Evolutionary conservation across 176 grass and related monocot genomes (phyloP).

Genomic region (Triticum monococcum): DNA sequence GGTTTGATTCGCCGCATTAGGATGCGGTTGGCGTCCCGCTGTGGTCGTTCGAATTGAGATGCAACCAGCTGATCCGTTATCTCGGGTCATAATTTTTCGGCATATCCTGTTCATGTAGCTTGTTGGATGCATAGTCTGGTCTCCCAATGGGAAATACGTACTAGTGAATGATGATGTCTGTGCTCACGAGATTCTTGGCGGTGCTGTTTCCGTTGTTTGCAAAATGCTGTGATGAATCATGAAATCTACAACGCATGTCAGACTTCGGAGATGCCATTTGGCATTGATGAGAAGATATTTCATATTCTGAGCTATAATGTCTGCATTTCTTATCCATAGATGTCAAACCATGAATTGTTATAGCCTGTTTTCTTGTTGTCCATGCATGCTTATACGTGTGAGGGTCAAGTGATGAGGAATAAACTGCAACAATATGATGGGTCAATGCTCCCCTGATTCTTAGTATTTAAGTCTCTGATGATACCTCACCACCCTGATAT

Average conservation of each 20-base stretch:
- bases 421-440: conserved; percentile 57
- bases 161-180: neutral
- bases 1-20: neutral
- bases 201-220: rapidly evolving
- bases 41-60: no score
- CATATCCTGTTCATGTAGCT: rapidly evolving
- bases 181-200: rapidly evolving
- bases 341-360: neutral
- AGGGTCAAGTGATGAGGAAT: conserved; percentile 31
- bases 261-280: conserved; percentile 42
- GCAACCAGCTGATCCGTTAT: no score
- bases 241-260: conserved; percentile 37
- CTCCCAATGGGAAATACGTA: neutral
- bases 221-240: conserved; percentile 11
- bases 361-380: neutral
- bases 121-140: neutral
- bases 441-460: conserved; percentile 25
- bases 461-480: conserved; percentile 54
- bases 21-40: no score
- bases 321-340: neutral
- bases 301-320: conserved; percentile 20
- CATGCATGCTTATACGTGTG: neutral
- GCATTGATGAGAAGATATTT: conserved; percentile 52
- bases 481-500: neutral
- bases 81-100: no score